These are phyloP conservation scores for Aleurites moluccanus DNA, from an alignment of 441 rosid genomes.

Conservation along the genomic window DNA sequence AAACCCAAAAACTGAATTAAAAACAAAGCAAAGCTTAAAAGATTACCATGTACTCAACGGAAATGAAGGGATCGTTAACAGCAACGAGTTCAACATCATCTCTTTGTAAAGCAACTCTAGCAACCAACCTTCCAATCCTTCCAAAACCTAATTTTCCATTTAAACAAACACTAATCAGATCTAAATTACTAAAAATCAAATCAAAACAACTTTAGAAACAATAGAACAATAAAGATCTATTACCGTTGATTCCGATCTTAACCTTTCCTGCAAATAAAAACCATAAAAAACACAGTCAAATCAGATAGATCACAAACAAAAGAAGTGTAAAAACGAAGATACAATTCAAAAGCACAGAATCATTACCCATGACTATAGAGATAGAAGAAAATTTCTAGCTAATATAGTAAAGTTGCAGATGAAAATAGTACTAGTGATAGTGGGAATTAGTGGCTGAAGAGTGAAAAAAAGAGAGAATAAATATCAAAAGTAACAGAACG, in stretches of 20 bases:
- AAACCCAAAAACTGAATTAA: neutral
- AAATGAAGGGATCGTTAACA: slow-evolving; percentile 60
- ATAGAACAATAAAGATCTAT: neutral
- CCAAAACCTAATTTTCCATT: slow-evolving; percentile 43
- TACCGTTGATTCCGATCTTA: slow-evolving; percentile 38
- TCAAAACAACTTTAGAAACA: neutral
- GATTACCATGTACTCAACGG: slow-evolving; percentile 47
- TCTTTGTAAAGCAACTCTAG: slow-evolving; percentile 49
- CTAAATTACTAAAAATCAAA: slow-evolving; percentile 1
- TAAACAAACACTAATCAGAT: neutral
- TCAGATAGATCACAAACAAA: neutral
- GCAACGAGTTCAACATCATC: slow-evolving; percentile 64
- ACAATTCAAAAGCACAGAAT: neutral
- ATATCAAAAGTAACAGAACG: neutral
- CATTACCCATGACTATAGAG: slow-evolving; percentile 31
- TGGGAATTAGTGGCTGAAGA: neutral
- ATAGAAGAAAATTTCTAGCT: neutral
- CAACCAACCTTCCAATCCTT: slow-evolving; percentile 60
- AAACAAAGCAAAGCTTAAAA: too few relatives aligned
- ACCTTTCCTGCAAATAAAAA: slow-evolving; percentile 27
- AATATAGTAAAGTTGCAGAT: neutral
- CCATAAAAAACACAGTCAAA: neutral
- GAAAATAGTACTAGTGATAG: neutral
- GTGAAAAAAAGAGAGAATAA: neutral
- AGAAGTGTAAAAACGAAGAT: neutral